phyloP scores from a whole-genome alignment of 1,139 yeast species.

The Geotrichum restrictum region DNA sequence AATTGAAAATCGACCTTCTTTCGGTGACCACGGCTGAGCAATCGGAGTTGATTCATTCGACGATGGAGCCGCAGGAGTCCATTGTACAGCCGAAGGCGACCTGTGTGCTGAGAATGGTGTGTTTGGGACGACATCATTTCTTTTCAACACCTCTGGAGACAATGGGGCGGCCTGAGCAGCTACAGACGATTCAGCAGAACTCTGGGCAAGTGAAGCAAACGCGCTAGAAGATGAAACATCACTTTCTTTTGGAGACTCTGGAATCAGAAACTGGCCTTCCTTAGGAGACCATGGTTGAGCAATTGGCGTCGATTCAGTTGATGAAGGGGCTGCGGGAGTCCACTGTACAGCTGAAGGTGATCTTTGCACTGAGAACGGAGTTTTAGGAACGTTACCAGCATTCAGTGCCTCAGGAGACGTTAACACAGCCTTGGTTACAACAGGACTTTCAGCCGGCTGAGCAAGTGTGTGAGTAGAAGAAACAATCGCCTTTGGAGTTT shows the following conservation, averaged over 20 bases:
- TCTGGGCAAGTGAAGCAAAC: background rate
- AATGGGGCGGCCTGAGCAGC: background rate
- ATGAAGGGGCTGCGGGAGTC: conserved; percentile 6
- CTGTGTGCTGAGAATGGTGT: background rate
- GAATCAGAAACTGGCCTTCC: background rate
- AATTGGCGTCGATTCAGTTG: conserved; percentile 4
- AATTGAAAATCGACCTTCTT: background rate
- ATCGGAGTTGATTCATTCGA: conserved; percentile 4
- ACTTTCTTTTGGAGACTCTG: background rate
- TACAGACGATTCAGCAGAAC: background rate
- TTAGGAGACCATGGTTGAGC: background rate
- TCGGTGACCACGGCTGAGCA: background rate
- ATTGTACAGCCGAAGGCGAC: conserved; percentile 4
- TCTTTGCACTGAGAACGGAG: background rate
- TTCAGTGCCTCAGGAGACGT: background rate
- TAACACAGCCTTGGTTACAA: background rate
- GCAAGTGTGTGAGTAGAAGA: background rate
- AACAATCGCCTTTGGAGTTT: background rate
- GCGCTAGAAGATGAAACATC: background rate
- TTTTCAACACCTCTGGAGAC: background rate
- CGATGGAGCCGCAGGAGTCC: conserved; percentile 7
- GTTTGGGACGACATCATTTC: background rate
- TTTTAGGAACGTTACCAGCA: background rate
- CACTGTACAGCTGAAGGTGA: conserved; percentile 7
- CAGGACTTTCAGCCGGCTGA: background rate